phyloP scores from a whole-genome alignment of 2,329 filamentous ascomycete species.

The Ophiostoma ulmi region DNA sequence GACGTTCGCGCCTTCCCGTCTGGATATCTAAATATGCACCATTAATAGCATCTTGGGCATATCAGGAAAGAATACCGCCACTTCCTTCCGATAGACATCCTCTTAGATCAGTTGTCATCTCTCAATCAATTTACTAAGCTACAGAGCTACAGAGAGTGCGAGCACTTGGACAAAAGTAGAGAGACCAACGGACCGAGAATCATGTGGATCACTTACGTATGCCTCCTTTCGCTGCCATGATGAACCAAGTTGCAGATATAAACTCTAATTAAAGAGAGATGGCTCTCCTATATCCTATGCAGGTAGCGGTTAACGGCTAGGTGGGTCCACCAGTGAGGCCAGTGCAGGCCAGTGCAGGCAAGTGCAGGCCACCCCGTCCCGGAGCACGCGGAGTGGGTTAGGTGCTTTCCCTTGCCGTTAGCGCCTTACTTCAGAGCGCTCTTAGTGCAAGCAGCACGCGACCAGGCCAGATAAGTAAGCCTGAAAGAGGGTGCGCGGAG shows the following conservation, averaged over 20 bases:
- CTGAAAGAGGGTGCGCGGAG: not conserved
- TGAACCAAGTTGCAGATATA: not conserved
- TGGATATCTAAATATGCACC: not conserved
- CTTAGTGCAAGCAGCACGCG: not conserved
- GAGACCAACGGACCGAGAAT: not conserved
- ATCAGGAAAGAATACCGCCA: not conserved
- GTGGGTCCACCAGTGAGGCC: not conserved
- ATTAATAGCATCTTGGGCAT: not conserved
- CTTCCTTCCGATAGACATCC: not conserved
- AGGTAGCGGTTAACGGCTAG: not conserved
- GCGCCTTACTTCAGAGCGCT: not conserved
- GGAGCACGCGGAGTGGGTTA: conserved; percentile 10
- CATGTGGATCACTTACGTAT: conserved; percentile 22
- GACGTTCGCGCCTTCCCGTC: not conserved
- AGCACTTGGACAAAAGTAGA: not conserved
- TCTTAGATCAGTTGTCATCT: not conserved
- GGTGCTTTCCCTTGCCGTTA: not conserved
- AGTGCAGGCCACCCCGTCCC: not conserved
- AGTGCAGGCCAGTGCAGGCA: not conserved
- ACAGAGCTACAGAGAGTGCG: not conserved
- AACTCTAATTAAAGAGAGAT: not conserved
- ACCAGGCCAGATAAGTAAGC: not conserved
- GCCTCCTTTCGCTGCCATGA: conserved; percentile 13
- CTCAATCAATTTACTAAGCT: not conserved
- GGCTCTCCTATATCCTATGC: not conserved